Conservation (phyloP, 2,329 filamentous ascomycete genomes). For the Harringtonia aguacate region DNA sequence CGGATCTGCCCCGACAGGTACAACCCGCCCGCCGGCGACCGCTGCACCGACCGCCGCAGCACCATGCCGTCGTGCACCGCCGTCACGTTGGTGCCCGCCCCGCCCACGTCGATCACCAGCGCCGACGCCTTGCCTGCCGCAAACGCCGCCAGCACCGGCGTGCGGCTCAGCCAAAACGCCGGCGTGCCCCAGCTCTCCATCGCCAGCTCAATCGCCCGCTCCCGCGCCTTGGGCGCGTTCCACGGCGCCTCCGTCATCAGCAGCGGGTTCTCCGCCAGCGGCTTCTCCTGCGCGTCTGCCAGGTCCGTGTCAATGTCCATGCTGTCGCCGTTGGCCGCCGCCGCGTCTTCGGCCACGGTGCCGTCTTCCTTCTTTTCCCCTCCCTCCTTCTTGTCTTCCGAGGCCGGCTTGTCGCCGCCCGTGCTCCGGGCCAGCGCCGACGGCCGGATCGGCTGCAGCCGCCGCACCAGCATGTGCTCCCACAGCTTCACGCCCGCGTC, state of each 20-base stretch:
- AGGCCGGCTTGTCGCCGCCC: slow-evolving; percentile 57
- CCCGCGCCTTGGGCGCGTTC: slow-evolving; percentile 78
- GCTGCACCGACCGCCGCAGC: slow-evolving; percentile 78
- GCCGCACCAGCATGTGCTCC: slow-evolving; percentile 85
- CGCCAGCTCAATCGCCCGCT: slow-evolving; percentile 90
- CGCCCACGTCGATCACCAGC: slow-evolving; percentile 84
- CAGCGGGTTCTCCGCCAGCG: slow-evolving; percentile 78
- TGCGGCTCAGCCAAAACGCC: slow-evolving; percentile 87
- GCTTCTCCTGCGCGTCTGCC: slow-evolving; percentile 53
- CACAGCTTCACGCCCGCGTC: slow-evolving; percentile 80
- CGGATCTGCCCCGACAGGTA: slow-evolving; percentile 87
- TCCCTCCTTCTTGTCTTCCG: too few species aligned
- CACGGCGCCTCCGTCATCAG: slow-evolving; percentile 91
- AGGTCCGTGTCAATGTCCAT: slow-evolving; percentile 47
- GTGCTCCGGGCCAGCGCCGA: background rate
- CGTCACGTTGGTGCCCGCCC: slow-evolving; percentile 77
- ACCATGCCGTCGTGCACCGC: slow-evolving; percentile 93
- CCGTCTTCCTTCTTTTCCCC: slow-evolving; percentile 50
- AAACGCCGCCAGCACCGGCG: slow-evolving; percentile 82
- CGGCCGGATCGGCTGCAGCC: slow-evolving; percentile 63
- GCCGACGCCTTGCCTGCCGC: slow-evolving; percentile 88
- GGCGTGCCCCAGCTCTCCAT: slow-evolving; percentile 97
- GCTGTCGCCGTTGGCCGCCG: slow-evolving; percentile 46
- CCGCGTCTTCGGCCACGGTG: slow-evolving; percentile 45
- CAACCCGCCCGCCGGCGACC: slow-evolving; percentile 75